phyloP scores from a whole-genome alignment of 176 grass and related monocot genomes.

The Aegilops longissima region DNA sequence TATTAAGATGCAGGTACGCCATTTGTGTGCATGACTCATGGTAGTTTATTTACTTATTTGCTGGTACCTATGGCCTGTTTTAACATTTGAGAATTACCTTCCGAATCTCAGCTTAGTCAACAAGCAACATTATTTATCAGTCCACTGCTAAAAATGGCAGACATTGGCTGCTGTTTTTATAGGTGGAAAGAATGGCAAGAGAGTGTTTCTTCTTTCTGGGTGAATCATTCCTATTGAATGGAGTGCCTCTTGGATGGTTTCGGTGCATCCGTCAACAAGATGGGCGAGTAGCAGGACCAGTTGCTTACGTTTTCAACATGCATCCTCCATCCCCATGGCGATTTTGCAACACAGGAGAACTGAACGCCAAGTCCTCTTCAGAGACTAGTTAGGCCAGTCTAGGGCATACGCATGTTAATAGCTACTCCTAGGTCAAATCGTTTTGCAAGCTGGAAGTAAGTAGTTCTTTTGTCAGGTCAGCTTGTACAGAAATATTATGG shows the following conservation, averaged over 20 bases:
- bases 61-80: background rate
- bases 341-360: constrained; percentile 11
- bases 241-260: constrained; percentile 62
- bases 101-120: background rate
- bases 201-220: constrained; percentile 73
- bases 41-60: background rate
- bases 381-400: constrained; percentile 16
- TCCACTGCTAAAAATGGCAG: background rate
- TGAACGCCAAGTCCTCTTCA: constrained; percentile 10
- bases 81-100: constrained; percentile 8
- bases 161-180: background rate
- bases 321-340: constrained; percentile 42
- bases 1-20: constrained; percentile 62
- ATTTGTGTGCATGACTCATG: background rate
- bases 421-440: background rate
- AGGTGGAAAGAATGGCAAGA: constrained; percentile 79
- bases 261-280: constrained; percentile 28
- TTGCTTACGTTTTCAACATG: constrained; percentile 73
- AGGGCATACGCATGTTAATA: constrained; percentile 1
- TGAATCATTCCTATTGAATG: constrained; percentile 75
- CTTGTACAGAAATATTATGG: too few species aligned
- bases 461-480: too few species aligned
- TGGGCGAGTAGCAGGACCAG: constrained; percentile 57
- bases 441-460: constrained; percentile 6
- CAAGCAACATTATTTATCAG: background rate